A percentile compares a stretch with the other conserved stretches of the same genome.
phyloP scores from a whole-genome alignment of 352 stramenopile species.

The Phytophthora citricola region DNA sequence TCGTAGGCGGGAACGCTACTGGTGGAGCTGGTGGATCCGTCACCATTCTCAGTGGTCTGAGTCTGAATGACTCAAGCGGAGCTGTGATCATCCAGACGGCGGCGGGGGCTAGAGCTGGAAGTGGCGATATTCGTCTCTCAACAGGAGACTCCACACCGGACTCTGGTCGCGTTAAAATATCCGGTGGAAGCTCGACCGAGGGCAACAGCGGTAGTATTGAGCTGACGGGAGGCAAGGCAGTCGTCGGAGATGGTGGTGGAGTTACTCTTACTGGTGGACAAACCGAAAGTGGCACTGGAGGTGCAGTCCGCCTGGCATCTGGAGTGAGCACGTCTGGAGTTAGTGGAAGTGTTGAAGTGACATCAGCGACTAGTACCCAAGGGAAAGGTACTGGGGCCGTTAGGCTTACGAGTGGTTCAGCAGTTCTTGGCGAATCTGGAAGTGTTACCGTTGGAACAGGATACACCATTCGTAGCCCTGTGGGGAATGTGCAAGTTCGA shows the following conservation, averaged over 20 bases:
- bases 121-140: constrained; percentile 43
- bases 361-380: constrained; percentile 17
- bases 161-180: constrained; percentile 55
- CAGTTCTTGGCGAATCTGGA: constrained; percentile 33
- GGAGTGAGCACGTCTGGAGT: constrained; percentile 42
- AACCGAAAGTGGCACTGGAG: constrained; percentile 46
- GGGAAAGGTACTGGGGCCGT: constrained; percentile 38
- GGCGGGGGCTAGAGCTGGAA: constrained; percentile 23
- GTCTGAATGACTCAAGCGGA: constrained; percentile 43
- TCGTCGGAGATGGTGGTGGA: constrained; percentile 42
- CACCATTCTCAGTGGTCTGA: constrained; percentile 52
- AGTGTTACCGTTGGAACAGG: constrained; percentile 35
- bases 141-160: constrained; percentile 40
- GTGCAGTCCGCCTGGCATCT: constrained; percentile 42
- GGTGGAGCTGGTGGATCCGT: constrained; percentile 55
- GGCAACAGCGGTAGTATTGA: constrained; percentile 61
- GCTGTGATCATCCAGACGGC: constrained; percentile 42
- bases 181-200: constrained; percentile 48
- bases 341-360: constrained; percentile 38
- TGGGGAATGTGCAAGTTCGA: constrained; percentile 39
- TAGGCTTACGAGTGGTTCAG: constrained; percentile 37
- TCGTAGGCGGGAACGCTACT: constrained; percentile 53
- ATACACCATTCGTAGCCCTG: constrained; percentile 23
- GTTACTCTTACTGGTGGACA: constrained; percentile 59
- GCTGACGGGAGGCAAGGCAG: constrained; percentile 53